phyloP scores from a whole-genome alignment of 306 rosid genomes.

The Cotoneaster glaucophyllus region DNA sequence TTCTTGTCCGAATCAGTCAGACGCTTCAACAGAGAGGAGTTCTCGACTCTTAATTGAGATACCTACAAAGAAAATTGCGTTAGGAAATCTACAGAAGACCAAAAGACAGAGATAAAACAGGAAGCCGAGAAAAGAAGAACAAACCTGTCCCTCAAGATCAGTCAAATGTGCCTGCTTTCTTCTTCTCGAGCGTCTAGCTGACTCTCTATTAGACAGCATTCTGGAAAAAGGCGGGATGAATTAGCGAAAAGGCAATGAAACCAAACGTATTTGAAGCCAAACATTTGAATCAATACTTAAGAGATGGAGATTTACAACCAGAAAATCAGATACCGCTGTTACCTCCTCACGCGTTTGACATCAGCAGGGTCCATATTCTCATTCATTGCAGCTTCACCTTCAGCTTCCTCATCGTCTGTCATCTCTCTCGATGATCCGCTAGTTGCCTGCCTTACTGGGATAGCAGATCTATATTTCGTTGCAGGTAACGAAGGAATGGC shows the following conservation, averaged over 20 bases:
- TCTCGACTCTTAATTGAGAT: slow-evolving; percentile 73
- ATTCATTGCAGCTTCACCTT: slow-evolving; percentile 62
- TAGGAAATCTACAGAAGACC: slow-evolving; percentile 1
- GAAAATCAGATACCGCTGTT: slow-evolving; percentile 8
- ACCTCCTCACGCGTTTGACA: slow-evolving; percentile 91
- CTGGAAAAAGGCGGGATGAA: slow-evolving; percentile 39
- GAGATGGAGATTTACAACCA: not conserved
- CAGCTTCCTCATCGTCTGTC: slow-evolving; percentile 80
- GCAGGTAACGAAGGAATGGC: slow-evolving; percentile 40
- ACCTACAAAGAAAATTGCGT: slow-evolving; percentile 43
- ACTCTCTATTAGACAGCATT: slow-evolving; percentile 97
- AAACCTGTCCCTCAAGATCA: slow-evolving; percentile 85
- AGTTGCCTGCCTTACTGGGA: slow-evolving; percentile 34
- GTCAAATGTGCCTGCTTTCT: slow-evolving; percentile 96
- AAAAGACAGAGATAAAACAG: not conserved
- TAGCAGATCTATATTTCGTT: slow-evolving; percentile 34
- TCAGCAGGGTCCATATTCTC: slow-evolving; percentile 61
- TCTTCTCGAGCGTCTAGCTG: slow-evolving; percentile 95
- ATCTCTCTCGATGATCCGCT: slow-evolving; percentile 83
- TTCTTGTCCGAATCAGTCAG: slow-evolving; percentile 59
- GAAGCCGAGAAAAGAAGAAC: not conserved
- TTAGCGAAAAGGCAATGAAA: slow-evolving; percentile 1
- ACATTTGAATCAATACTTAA: not conserved
- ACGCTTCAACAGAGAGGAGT: slow-evolving; percentile 72
- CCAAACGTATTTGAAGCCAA: slow-evolving; percentile 1